A percentile compares a stretch with the other conserved stretches of the same genome.
Conservation (phyloP, 106 monocot species). For the Platanthera zijinensis region DNA sequence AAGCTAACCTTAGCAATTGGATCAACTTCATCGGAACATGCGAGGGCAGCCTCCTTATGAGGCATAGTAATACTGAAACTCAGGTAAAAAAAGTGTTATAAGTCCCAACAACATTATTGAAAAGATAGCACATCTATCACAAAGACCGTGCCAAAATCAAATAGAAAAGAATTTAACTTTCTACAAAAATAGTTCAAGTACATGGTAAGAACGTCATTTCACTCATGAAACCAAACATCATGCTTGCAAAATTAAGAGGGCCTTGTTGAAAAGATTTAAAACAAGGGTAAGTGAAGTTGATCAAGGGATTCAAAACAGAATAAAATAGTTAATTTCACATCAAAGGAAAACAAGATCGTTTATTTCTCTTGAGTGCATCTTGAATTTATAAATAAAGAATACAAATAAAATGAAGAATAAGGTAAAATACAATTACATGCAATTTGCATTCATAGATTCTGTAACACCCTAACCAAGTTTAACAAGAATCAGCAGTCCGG, state of each 20-base stretch:
- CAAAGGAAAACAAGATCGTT: background rate
- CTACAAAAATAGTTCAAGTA: background rate
- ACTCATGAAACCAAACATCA: background rate
- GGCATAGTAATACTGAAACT: slow-evolving; percentile 65
- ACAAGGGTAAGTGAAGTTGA: background rate
- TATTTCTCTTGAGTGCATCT: background rate
- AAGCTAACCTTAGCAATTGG: slow-evolving; percentile 73
- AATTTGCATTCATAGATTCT: background rate
- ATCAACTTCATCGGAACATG: slow-evolving; percentile 78
- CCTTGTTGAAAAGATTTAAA: background rate
- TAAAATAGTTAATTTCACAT: background rate
- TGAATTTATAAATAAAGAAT: background rate
- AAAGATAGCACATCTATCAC: background rate
- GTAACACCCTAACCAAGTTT: too few relatives aligned
- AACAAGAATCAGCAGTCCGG: too few relatives aligned
- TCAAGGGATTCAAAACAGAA: background rate
- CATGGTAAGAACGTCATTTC: background rate
- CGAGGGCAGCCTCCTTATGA: slow-evolving; percentile 74
- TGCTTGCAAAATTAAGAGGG: background rate
- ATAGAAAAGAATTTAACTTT: background rate
- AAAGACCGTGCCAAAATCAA: too few relatives aligned
- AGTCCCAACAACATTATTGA: background rate
- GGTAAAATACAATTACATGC: background rate
- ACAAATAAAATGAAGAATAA: background rate
- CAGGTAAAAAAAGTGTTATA: slow-evolving; percentile 8